These are phyloP conservation scores for Orbilia oligospora DNA, from an alignment of 2,329 filamentous ascomycete genomes.

Conservation along the genomic window DNA sequence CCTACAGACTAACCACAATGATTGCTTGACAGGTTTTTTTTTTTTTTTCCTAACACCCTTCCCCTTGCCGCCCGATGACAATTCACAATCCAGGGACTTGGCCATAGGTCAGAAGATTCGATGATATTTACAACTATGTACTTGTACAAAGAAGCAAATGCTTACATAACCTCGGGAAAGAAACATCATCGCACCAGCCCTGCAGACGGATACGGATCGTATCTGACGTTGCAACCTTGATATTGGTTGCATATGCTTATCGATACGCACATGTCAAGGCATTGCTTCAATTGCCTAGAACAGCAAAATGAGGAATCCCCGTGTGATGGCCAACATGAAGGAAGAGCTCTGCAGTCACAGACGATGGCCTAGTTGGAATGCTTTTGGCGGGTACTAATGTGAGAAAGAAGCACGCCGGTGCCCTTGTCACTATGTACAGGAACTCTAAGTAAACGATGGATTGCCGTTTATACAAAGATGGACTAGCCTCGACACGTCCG, in stretches of 20 bases:
- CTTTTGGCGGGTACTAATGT: conserved; percentile 8
- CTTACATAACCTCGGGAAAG: background rate
- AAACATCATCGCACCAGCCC: background rate
- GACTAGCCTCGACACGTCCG: conserved; percentile 5
- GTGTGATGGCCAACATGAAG: background rate
- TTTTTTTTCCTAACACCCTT: conserved; percentile 15
- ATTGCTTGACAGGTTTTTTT: conserved; percentile 22
- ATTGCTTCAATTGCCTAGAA: conserved; percentile 24
- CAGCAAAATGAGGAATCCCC: conserved; percentile 17
- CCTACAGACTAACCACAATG: conserved; percentile 23
- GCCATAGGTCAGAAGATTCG: background rate
- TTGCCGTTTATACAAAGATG: conserved; percentile 12
- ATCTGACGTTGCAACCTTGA: conserved; percentile 8
- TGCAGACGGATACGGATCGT: conserved; percentile 11
- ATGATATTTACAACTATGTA: background rate
- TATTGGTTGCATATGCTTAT: conserved; percentile 35
- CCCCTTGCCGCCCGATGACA: background rate
- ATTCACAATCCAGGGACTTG: background rate
- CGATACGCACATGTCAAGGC: conserved; percentile 33
- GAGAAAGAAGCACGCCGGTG: background rate
- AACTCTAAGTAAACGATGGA: conserved; percentile 18
- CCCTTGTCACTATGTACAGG: background rate
- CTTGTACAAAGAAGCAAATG: background rate
- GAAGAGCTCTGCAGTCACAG: conserved; percentile 10
- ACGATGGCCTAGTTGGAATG: conserved; percentile 1